Base-by-base conservation (phyloP, 371 early-diverging fungal genomes). In the Dinochytrium kinnereticum region DNA sequence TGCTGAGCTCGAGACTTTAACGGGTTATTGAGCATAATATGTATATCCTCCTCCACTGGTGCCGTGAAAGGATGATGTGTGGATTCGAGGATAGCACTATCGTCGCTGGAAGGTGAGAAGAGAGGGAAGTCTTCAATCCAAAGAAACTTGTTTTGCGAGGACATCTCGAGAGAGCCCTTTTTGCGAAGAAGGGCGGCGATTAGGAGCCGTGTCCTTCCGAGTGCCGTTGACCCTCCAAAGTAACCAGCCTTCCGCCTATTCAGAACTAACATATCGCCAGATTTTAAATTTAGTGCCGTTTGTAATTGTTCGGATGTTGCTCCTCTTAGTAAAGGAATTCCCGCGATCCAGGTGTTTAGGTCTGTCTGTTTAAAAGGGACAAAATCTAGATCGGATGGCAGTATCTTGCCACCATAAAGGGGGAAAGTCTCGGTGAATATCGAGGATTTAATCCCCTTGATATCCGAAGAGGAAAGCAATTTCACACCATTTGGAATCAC, bases 21-120 rank as follows among this genome's bases (percentile, higher is more conserved):
- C 0, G 94, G 94, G 5, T 89, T 78, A 2, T 80, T 85, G 13
- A 80, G 80, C 1, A 96, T 77, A 21, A 92, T 73, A 0, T 86
- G 81, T 2, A 92, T 79, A 75, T 94, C 92, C 31, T 90, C 85
- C 2, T 86, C 82, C 17, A 84, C 83, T 0, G 95, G 96, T 0
- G 96, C 93, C 2, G 97, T 96, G 76, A 96, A 96, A 0, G 97
- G 97, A 77, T 96, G 95, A 76, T 96, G 97, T 0, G 94, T 94
- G 1, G 95, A 85, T 49, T 77, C 80, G 44, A 68, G 70, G 10
- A 21, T 15, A 1, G 37, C 37, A 0, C 15, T 28, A 15, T 39
- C 72, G 5, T 36, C 50, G 13, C 28, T 51, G 24, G 75, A 55
- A 17, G 90, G 91, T 2, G 93, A 91, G 67, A 96, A 94, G 34